Base-by-base conservation (phyloP, 2,329 filamentous ascomycete species). In the Trichothecium roseum region DNA sequence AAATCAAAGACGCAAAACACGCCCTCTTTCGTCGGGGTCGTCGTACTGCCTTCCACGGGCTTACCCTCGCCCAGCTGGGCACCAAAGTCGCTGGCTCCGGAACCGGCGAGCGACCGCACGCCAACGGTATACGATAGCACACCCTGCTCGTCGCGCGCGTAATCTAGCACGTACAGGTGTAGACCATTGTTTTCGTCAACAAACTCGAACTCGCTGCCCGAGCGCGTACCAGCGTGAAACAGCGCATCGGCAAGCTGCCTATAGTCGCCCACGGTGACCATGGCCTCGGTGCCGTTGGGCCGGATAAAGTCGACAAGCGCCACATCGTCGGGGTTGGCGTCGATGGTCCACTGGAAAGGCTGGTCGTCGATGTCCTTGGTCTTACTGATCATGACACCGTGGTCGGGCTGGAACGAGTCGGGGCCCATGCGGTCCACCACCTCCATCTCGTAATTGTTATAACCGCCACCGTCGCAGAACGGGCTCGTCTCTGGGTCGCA, bases 271-370 rank as follows among this genome's bases (percentile, higher is more conserved):
- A 71, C 50, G 4, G 63, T 68, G 42, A 68, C 56, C 52, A 63
- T 66, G 8, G 57, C 48, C 2, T 57, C 51, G 0, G 62, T 64
- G 17, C 68, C 68, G 35, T 70, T 63, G 2, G 69, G 68, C 0
- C 60, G 55, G 44, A 59, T 52, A 41, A 69, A 73, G 44, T 72
- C 68, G 5, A 69, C 50, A 1, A 70, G 56, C 8, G 55, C 47
- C 32, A 72, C 67, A 37, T 72, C 68, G 40, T 71, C 53, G 1
- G 69, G 68, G 46, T 72, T 69, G 2, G 68, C 69, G 40, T 72
- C 68, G 28, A 72, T 66, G 17, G 59, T 59, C 68, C 68, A 72
- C 40, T 72, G 68, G 55, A 72, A 72, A 0, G 69, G 68, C 41
- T 56, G 48, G 4, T 44, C 41, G 41, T 63, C 63, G 14, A 37